Percentiles rank a stretch among this genome's conserved stretches.
phyloP scores from a whole-genome alignment of 208 protist genomes.

The Leishmania guyanensis region DNA sequence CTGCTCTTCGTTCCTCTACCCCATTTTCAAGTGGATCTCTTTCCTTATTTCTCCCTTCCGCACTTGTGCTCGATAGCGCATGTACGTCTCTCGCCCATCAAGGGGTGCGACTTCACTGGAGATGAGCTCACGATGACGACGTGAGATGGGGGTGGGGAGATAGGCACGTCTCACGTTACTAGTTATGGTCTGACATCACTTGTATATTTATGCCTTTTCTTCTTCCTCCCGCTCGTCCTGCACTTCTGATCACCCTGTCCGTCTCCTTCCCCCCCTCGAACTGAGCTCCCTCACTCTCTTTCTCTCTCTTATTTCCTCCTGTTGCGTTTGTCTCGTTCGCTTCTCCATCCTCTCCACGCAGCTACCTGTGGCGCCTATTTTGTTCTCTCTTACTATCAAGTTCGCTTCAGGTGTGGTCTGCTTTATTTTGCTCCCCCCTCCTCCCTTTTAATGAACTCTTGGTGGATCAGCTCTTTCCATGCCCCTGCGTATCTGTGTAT shows the following conservation, averaged over 20 bases:
- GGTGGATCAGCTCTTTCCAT: background rate
- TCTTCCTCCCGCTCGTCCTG: background rate
- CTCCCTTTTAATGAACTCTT: background rate
- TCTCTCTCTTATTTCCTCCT: background rate
- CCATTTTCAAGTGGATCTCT: background rate
- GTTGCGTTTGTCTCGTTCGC: background rate
- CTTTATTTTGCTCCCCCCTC: constrained; percentile 1
- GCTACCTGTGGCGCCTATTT: background rate
- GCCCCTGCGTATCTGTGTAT: background rate
- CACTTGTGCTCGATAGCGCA: background rate
- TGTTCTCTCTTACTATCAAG: too few species aligned
- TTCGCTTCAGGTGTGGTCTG: background rate
- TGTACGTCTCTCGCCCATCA: background rate
- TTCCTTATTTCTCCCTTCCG: background rate
- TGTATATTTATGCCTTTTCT: too few species aligned
- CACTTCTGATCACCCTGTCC: background rate
- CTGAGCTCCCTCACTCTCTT: background rate
- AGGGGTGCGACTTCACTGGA: background rate
- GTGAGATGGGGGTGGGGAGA: too few species aligned
- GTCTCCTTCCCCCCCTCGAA: background rate
- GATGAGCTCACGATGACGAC: background rate
- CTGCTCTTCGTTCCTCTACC: constrained; percentile 7
- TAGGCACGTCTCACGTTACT: too few species aligned
- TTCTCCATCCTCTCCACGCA: background rate
- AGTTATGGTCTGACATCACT: too few species aligned